Percentiles rank a stretch among this genome's conserved stretches.
Conservation (phyloP, 495 filamentous ascomycete species). For the Penicillium crystallinum region DNA sequence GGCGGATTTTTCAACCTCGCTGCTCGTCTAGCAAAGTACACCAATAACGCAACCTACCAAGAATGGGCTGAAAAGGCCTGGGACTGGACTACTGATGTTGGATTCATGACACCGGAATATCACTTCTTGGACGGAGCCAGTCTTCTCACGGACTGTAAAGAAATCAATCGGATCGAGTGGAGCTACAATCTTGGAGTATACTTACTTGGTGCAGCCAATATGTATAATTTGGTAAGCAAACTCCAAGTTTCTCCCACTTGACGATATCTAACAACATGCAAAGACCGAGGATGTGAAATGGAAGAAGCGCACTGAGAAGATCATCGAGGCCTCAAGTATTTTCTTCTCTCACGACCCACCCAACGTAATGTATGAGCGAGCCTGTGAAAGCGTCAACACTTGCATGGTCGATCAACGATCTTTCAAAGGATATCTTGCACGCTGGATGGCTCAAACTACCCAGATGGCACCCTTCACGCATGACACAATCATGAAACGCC, state of each 20-base stretch:
- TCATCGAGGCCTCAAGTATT: constrained; percentile 52
- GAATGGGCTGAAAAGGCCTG: constrained; percentile 70
- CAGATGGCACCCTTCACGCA: constrained; percentile 65
- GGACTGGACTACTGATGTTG: constrained; percentile 62
- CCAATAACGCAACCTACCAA: constrained; percentile 70
- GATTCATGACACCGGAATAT: constrained; percentile 58
- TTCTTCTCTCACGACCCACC: constrained; percentile 44
- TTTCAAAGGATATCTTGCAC: constrained; percentile 82
- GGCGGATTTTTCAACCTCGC: constrained; percentile 78
- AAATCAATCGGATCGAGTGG: constrained; percentile 34
- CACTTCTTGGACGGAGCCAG: constrained; percentile 63
- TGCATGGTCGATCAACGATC: constrained; percentile 75
- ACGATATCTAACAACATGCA: constrained; percentile 1
- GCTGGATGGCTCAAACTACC: constrained; percentile 70
- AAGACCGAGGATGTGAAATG: constrained; percentile 44
- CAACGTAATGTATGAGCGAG: constrained; percentile 61
- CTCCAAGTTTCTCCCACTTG: neutral
- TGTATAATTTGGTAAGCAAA: constrained; percentile 35
- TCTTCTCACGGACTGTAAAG: constrained; percentile 38
- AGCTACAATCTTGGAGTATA: constrained; percentile 36
- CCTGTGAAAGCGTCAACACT: constrained; percentile 51
- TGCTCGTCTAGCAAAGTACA: constrained; percentile 69
- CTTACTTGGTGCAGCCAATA: constrained; percentile 35
- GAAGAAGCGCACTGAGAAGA: constrained; percentile 52
- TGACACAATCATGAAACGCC: constrained; percentile 57